phyloP scores from a whole-genome alignment of 768 basidiomycete genomes.

The Hebeloma cylindrosporum region DNA sequence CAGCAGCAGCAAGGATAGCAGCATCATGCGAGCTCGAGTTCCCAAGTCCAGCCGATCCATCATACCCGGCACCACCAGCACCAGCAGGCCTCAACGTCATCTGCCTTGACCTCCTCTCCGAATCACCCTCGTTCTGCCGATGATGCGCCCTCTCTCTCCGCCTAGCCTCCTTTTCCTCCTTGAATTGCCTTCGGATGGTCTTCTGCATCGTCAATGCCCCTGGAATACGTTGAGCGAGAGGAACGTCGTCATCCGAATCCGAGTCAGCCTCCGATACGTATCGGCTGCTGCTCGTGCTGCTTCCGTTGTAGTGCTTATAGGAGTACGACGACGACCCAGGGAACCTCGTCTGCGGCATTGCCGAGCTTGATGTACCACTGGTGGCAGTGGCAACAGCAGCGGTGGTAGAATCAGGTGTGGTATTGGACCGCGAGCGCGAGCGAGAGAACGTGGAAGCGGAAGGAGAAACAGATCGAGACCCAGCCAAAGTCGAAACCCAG shows the following conservation, averaged over 20 bases:
- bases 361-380: too few species aligned
- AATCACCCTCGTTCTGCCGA: conserved; percentile 17
- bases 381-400: too few species aligned
- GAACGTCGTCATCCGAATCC: conserved; percentile 53
- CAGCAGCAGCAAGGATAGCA: conserved; percentile 34
- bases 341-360: too few species aligned
- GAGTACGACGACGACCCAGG: too few species aligned
- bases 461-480: background rate
- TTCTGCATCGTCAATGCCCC: conserved; percentile 81
- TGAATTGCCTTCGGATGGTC: conserved; percentile 71
- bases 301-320: too few species aligned
- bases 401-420: too few species aligned
- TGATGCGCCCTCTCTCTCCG: too few species aligned
- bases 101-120: conserved; percentile 27
- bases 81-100: conserved; percentile 39
- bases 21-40: conserved; percentile 39
- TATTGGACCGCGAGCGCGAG: too few species aligned
- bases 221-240: conserved; percentile 80
- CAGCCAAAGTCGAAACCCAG: too few species aligned
- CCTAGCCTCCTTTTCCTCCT: conserved; percentile 53
- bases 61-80: conserved; percentile 24
- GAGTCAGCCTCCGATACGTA: conserved; percentile 38
- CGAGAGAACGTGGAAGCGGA: too few species aligned
- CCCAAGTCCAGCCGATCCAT: conserved; percentile 8
- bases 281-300: conserved; percentile 13